Evolutionary conservation across 176 grass and related monocot genomes (phyloP).

Genomic region (Alloteropsis semialata): DNA sequence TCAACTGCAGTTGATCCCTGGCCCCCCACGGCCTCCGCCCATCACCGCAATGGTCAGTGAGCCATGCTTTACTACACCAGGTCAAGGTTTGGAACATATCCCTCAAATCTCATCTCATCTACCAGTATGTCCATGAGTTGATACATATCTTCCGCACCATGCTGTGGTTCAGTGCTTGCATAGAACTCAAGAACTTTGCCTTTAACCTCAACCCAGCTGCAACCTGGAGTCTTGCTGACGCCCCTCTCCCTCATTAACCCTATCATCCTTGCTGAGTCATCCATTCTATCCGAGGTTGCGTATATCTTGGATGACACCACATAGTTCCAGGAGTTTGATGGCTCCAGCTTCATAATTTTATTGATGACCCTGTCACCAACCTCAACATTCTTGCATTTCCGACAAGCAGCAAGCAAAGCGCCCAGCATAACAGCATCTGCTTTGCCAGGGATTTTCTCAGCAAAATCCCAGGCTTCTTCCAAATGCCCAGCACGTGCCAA

Average conservation of each 20-base stretch:
- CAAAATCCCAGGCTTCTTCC: conserved; percentile 76
- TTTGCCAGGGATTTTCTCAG: conserved; percentile 62
- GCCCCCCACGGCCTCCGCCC: too few species aligned
- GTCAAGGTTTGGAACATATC: conserved; percentile 61
- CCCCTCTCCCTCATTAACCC: conserved; percentile 80
- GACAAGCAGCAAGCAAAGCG: conserved; percentile 66
- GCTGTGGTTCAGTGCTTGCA: conserved; percentile 56
- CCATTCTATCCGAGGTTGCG: conserved; percentile 52
- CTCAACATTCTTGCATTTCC: conserved; percentile 61
- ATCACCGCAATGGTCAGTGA: too few species aligned
- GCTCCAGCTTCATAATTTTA: conserved; percentile 76
- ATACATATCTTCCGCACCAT: conserved; percentile 54
- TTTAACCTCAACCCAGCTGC: conserved; percentile 80
- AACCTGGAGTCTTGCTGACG: conserved; percentile 74
- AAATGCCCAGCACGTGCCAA: conserved; percentile 67
- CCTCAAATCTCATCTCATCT: conserved; percentile 64
- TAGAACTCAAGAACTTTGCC: conserved; percentile 79
- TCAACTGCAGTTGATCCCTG: too few species aligned
- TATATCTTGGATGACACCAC: conserved; percentile 88
- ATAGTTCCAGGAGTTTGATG: conserved; percentile 81
- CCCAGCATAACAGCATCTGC: conserved; percentile 74
- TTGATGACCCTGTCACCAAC: conserved; percentile 66
- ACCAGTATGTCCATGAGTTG: conserved; percentile 52
- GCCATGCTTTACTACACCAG: conserved; percentile 40
- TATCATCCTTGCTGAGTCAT: conserved; percentile 81